Evolutionary conservation across 805 yeast species (phyloP).

Genomic region (Kazachstania bromeliacearum): DNA sequence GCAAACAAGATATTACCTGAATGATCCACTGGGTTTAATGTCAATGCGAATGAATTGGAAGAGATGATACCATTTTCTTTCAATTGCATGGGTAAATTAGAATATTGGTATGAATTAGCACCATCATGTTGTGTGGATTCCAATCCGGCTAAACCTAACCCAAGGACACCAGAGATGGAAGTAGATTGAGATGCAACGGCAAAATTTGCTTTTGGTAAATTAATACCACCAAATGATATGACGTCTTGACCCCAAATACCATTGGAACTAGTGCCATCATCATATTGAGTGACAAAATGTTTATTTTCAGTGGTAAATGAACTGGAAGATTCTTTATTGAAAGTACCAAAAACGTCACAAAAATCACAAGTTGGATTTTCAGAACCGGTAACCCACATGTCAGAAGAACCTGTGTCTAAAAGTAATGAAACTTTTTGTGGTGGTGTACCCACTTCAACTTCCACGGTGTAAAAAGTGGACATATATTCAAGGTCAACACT

Average conservation of each 20-base stretch:
- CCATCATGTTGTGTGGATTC: constrained; percentile 40
- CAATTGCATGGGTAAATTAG: constrained; percentile 58
- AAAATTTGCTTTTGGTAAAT: constrained; percentile 41
- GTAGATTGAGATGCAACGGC: constrained; percentile 65
- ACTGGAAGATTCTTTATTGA: constrained; percentile 15
- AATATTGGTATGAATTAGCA: constrained; percentile 37
- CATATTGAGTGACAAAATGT: constrained; percentile 39
- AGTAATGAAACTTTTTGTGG: neutral
- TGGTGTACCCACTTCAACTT: neutral
- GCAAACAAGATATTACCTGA: constrained; percentile 61
- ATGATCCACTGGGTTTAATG: constrained; percentile 37
- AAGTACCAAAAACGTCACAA: no score
- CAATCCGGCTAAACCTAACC: constrained; percentile 43
- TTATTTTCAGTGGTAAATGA: constrained; percentile 23
- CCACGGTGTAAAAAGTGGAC: neutral
- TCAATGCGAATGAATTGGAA: constrained; percentile 53
- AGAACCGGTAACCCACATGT: no score
- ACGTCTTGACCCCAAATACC: constrained; percentile 43
- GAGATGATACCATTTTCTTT: constrained; percentile 47
- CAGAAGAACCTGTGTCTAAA: neutral
- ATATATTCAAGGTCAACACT: no score
- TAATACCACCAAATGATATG: constrained; percentile 42
- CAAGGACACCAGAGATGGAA: constrained; percentile 55
- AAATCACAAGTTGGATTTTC: no score
- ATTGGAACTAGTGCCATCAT: constrained; percentile 39